phyloP scores from a whole-genome alignment of 2,329 filamentous ascomycete genomes.

The Xylaria sp. region DNA sequence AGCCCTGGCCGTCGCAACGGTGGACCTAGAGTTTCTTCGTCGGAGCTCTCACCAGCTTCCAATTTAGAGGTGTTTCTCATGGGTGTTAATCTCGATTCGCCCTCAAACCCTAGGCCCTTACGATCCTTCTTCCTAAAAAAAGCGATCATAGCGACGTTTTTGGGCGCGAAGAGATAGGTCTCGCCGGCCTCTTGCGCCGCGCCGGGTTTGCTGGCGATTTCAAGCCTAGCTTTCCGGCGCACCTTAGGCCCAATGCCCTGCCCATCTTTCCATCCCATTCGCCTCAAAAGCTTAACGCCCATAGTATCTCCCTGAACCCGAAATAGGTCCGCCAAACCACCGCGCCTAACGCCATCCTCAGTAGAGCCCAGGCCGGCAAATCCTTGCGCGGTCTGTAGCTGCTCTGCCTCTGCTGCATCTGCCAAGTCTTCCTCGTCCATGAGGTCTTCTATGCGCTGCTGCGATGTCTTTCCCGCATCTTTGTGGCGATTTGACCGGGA shows the following conservation, averaged over 20 bases:
- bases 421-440: constrained; percentile 98
- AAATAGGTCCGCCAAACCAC: constrained; percentile 75
- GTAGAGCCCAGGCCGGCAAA: constrained; percentile 82
- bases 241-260: constrained; percentile 93
- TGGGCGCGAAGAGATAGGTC: constrained; percentile 84
- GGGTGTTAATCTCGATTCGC: constrained; percentile 63
- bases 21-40: constrained; percentile 59
- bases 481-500: constrained; percentile 83
- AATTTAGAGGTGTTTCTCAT: constrained; percentile 44
- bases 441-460: constrained; percentile 81
- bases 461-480: constrained; percentile 57
- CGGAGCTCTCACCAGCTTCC: constrained; percentile 50
- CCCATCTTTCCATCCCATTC: constrained; percentile 95
- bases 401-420: constrained; percentile 81
- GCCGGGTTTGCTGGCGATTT: constrained; percentile 54
- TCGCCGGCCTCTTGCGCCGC: constrained; percentile 54
- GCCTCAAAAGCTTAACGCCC: constrained; percentile 84
- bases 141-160: constrained; percentile 76
- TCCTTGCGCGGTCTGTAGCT: constrained; percentile 75
- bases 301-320: constrained; percentile 81
- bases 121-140: constrained; percentile 73
- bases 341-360: constrained; percentile 60
- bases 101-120: constrained; percentile 75
- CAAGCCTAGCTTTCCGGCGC: constrained; percentile 76
- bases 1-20: constrained; percentile 43